phyloP scores from a whole-genome alignment of 805 yeast genomes.

The Spathaspora sp. region DNA sequence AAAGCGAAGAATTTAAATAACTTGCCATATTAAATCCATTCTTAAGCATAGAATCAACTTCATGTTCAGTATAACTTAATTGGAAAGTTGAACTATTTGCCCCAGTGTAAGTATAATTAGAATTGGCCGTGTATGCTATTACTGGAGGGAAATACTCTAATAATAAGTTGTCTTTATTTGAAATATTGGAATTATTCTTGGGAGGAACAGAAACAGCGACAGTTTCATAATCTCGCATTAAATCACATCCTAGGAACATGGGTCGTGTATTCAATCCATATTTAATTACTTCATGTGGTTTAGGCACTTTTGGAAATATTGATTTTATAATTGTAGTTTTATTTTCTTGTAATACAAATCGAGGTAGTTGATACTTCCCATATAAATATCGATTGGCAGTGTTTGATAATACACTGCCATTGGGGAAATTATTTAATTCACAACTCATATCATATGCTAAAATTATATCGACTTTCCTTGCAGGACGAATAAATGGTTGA shows the following conservation, averaged over 20 bases:
- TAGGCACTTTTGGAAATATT: constrained; percentile 36
- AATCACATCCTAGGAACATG: constrained; percentile 42
- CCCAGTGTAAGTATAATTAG: constrained; percentile 27
- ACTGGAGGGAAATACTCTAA: constrained; percentile 46
- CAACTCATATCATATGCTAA: constrained; percentile 46
- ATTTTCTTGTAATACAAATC: constrained; percentile 8
- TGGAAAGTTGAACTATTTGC: constrained; percentile 62
- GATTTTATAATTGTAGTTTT: constrained; percentile 7
- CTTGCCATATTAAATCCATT: constrained; percentile 55
- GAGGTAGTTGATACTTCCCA: constrained; percentile 10
- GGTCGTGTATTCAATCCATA: constrained; percentile 22
- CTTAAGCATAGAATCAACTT: constrained; percentile 41
- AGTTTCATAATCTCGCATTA: constrained; percentile 21
- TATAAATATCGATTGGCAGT: constrained; percentile 32
- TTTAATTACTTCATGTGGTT: constrained; percentile 18
- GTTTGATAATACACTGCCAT: constrained; percentile 49
- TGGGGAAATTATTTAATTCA: constrained; percentile 53
- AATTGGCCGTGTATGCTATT: constrained; percentile 50
- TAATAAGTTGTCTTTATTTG: not conserved
- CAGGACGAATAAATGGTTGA: constrained; percentile 36
- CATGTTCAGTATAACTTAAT: constrained; percentile 43
- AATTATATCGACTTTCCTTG: constrained; percentile 35
- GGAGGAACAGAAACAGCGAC: not conserved
- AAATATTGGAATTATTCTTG: constrained; percentile 1
- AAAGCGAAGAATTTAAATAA: constrained; percentile 38